phyloP scores from a whole-genome alignment of 148 eudicot species.

The Rhododendron kiyosumense region DNA sequence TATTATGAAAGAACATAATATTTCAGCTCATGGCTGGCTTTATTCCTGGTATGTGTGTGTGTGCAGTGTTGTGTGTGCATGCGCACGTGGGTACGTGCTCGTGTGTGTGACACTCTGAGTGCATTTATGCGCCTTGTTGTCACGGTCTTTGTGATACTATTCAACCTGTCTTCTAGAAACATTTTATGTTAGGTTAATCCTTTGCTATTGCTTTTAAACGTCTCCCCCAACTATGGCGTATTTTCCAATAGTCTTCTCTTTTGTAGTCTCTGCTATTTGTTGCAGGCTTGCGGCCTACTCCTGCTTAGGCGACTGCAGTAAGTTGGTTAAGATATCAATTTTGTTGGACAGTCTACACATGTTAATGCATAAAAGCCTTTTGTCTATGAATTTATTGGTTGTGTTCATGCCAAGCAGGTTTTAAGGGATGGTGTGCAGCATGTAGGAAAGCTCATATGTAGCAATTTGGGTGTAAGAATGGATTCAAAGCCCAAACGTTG shows the following conservation, averaged over 20 bases:
- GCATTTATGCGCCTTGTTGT: not conserved
- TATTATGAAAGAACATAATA: not conserved
- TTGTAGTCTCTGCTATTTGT: constrained; percentile 98
- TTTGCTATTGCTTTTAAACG: not conserved
- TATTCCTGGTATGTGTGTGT: not conserved
- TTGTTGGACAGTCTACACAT: not conserved
- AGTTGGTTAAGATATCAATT: constrained; percentile 71
- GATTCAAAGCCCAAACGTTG: constrained; percentile 97
- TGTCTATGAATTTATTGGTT: not conserved
- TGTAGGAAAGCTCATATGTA: constrained; percentile 90
- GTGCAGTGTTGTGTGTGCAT: not conserved
- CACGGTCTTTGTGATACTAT: not conserved
- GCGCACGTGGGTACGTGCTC: too few relatives aligned
- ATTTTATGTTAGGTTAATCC: too few relatives aligned
- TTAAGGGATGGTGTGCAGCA: constrained; percentile 98
- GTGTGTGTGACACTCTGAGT: too few relatives aligned
- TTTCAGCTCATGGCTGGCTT: not conserved
- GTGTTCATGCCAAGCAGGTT: constrained; percentile 41
- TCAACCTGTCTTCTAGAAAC: too few relatives aligned
- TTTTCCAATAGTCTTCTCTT: constrained; percentile 38
- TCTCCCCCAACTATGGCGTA: constrained; percentile 9
- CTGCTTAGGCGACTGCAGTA: constrained; percentile 95
- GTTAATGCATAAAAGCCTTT: constrained; percentile 6
- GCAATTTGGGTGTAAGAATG: constrained; percentile 95
- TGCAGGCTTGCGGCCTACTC: constrained; percentile 98